phyloP scores from a whole-genome alignment of 1,284 basidiomycete genomes.

The Phylloboletellus chloephorus region DNA sequence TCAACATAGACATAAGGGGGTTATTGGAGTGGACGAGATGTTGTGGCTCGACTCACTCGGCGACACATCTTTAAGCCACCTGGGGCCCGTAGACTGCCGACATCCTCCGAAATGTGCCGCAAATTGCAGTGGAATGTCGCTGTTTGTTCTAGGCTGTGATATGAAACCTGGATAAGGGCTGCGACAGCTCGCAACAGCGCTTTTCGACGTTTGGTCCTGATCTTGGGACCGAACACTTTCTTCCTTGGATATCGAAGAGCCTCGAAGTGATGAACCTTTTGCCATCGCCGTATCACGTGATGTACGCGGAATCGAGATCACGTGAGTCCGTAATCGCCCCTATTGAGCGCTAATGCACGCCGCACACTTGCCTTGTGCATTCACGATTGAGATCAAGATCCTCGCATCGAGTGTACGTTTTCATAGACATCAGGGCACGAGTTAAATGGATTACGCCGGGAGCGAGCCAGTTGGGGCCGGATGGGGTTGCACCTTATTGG shows the following conservation, averaged over 20 bases:
- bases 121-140: neutral
- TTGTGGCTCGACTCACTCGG: conserved; percentile 3
- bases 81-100: conserved; percentile 24
- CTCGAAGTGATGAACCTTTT: too few relatives aligned
- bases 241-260: too few relatives aligned
- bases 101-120: conserved; percentile 26
- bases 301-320: neutral
- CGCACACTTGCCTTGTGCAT: conserved; percentile 7
- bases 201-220: too few relatives aligned
- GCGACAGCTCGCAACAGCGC: too few relatives aligned
- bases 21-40: neutral
- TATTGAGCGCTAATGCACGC: conserved; percentile 7
- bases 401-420: neutral
- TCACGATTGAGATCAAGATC: neutral
- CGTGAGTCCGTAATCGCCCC: conserved; percentile 9
- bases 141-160: conserved; percentile 5
- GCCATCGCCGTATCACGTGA: conserved; percentile 12
- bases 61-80: conserved; percentile 21
- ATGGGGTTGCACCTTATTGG: conserved; percentile 13
- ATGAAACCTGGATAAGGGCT: too few relatives aligned
- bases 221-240: too few relatives aligned
- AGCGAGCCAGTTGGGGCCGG: conserved; percentile 8
- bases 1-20: conserved; percentile 23
- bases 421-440: conserved; percentile 13
- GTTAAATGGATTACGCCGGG: conserved; percentile 8